Evolutionary conservation across 768 basidiomycete species (phyloP), one percentile per base, ranked within the genome.

Genomic region (Pluteus cervinus): DNA sequence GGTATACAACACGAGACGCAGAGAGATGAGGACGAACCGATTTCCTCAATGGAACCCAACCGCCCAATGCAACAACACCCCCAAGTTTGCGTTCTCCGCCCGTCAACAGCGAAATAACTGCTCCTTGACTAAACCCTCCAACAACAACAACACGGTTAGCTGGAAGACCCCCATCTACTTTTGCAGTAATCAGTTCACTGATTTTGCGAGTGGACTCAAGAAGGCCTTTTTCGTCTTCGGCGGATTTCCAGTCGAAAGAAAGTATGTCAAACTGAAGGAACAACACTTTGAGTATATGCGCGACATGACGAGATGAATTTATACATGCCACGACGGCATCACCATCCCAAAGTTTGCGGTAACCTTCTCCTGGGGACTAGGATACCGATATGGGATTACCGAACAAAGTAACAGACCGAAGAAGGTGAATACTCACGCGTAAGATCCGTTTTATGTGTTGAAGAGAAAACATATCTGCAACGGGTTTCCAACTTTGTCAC

Each of bases 41-140:
- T n/a, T n/a, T n/a, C n/a, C n/a, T n/a, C n/a, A 94, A 54, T 8
- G 84, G 82, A 32, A 91, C 56, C 83, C 86, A 94, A 4, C 83
- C 82, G 45, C 86, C 90, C 46, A 94, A 64, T 4, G 74, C 70
- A 12, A 70, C 74, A 37, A 90, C 53, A 4, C 89, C 90, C 2
- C 71, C 88, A 10, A 92, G 65, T 48, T 78, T 79, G 42, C 74
- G 64, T 45, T 78, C 75, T 2, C 65, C 67, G 6, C 79, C 88
- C 3, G 79, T 76, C 34, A 92, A 61, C 12, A 91, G 64, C 5
- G 79, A 71, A 68, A 93, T 81, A 16, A 81, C 76, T 26, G 69
- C 86, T 24, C 88, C 91, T 56, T 94, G 91, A 43, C 80, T 84
- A 63, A 93, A 94, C 7, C 92, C 92, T 24, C 88, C 90, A 2